Conservation (phyloP, 169 alveolate genomes). For the Cryptosporidium parvum region DNA sequence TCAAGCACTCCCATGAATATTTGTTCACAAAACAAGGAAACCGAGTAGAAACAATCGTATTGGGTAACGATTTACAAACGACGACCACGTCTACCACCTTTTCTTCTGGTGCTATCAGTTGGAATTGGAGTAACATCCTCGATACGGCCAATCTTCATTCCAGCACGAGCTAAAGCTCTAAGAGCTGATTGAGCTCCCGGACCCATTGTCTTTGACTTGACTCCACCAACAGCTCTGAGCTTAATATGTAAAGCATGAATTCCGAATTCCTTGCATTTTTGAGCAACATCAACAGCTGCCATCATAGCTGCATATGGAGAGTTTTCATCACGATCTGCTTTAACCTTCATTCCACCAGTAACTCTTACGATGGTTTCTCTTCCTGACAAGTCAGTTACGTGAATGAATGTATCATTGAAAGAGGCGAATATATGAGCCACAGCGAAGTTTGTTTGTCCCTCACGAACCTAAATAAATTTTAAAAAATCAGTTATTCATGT, state of each 20-base stretch:
- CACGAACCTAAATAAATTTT: constrained; percentile 81
- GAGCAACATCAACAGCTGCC: constrained; percentile 99
- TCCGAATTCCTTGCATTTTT: constrained; percentile 96
- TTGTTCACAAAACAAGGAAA: background rate
- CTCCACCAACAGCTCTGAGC: constrained; percentile 98
- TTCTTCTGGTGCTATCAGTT: constrained; percentile 98
- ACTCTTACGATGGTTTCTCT: constrained; percentile 99
- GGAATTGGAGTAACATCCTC: constrained; percentile 99
- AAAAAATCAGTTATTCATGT: constrained; percentile 13
- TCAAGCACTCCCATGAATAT: background rate
- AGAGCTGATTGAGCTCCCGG: constrained; percentile 99
- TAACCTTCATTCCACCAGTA: constrained; percentile 99
- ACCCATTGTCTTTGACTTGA: constrained; percentile 98
- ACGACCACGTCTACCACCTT: constrained; percentile 99
- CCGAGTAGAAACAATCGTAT: background rate
- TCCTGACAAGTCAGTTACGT: constrained; percentile 99
- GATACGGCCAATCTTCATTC: constrained; percentile 98
- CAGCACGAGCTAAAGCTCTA: constrained; percentile 99
- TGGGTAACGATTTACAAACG: constrained; percentile 89
- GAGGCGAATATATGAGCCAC: constrained; percentile 99
- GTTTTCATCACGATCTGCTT: constrained; percentile 99
- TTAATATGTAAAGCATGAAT: constrained; percentile 98
- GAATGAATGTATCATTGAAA: constrained; percentile 99
- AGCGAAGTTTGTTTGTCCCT: constrained; percentile 96
- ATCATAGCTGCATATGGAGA: constrained; percentile 99